Percentiles rank a stretch among this genome's conserved stretches.
Evolutionary conservation across 306 rosid species (phyloP).

Genomic region (Fragaria nilgerrensis): DNA sequence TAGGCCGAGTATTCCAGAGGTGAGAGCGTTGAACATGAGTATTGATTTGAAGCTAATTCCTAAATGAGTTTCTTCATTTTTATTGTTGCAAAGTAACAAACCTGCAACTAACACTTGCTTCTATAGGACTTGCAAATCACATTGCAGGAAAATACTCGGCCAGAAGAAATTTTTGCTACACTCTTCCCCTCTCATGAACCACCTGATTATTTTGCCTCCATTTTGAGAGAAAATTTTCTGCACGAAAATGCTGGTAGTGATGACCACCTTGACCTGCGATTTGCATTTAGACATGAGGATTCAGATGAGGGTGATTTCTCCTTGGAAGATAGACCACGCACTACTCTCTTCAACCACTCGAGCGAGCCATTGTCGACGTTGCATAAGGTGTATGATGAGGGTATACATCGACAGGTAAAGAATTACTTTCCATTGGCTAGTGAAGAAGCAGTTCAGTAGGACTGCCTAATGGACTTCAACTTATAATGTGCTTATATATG

Average conservation of each 20-base stretch:
- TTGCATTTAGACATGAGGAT: constrained; percentile 5
- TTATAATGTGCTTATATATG: too few relatives aligned
- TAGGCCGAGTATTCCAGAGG: constrained; percentile 17
- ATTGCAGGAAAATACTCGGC: constrained; percentile 10
- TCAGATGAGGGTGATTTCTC: not conserved
- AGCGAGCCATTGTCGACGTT: constrained; percentile 2
- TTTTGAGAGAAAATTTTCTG: not conserved
- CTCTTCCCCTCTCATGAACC: not conserved
- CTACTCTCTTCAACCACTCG: constrained; percentile 15
- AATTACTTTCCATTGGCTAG: constrained; percentile 15
- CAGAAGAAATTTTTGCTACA: not conserved
- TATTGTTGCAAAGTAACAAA: constrained; percentile 9
- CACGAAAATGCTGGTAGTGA: not conserved
- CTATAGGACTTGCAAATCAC: constrained; percentile 5
- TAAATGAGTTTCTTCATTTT: not conserved
- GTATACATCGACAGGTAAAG: constrained; percentile 37
- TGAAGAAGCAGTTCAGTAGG: constrained; percentile 21
- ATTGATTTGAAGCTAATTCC: not conserved
- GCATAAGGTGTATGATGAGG: constrained; percentile 17
- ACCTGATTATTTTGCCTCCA: not conserved
- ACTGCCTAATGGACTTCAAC: constrained; percentile 7
- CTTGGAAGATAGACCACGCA: constrained; percentile 7
- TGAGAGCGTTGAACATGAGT: constrained; percentile 30
- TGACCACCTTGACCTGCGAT: not conserved
- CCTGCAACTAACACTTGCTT: constrained; percentile 14